Evolutionary conservation across 1,284 basidiomycete species (phyloP), one percentile per base, ranked within the genome.

Genomic region (Melampsora americana): DNA sequence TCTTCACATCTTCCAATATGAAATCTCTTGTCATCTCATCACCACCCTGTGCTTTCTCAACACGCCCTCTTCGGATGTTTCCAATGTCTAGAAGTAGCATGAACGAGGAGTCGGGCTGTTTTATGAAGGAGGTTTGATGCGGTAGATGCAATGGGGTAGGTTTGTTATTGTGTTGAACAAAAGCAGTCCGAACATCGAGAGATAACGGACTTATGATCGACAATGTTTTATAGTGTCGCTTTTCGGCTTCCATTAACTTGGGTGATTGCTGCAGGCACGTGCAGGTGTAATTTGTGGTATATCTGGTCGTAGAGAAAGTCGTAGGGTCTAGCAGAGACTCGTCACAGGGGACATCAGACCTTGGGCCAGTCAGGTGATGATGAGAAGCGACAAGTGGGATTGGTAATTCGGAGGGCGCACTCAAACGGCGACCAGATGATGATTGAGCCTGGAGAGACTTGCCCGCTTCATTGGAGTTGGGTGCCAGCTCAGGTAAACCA

Each of bases 11-110:
- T 12, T 56, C 53, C 53, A 56, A 6, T 28, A 56, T 28, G 53
- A 56, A 56, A 28, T 56, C 53, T 18, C 26, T 56, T 56, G 53
- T n/a, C 26, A 56, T 28, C 53, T 28, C 53, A n/a, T 56, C 53
- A n/a, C n/a, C 39, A 42, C 6, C 39, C 11, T 1, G 39, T 42
- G 39, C 39, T 42, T 42, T 42, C 39, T 42, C 39, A 42, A 12
- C 12, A 12, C 53, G 53, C n/a, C 26, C 1, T 6, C 26, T 56
- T 23, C n/a, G 11, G n/a, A 28, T 56, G 20, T 56, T 56, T 28
- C 26, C 53, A 28, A 56, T 56, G 4, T 56, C 53, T 6, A 56
- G 53, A 23, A 28, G 26, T 23, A 56, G 20, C 53, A 56, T 56
- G 53, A 56, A 56, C n/a, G 20, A 28, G 6, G n/a, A 6, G 6